These are phyloP conservation scores for Globisporangium spiculum DNA, from an alignment of 352 stramenopile species.

Conservation along the genomic window DNA sequence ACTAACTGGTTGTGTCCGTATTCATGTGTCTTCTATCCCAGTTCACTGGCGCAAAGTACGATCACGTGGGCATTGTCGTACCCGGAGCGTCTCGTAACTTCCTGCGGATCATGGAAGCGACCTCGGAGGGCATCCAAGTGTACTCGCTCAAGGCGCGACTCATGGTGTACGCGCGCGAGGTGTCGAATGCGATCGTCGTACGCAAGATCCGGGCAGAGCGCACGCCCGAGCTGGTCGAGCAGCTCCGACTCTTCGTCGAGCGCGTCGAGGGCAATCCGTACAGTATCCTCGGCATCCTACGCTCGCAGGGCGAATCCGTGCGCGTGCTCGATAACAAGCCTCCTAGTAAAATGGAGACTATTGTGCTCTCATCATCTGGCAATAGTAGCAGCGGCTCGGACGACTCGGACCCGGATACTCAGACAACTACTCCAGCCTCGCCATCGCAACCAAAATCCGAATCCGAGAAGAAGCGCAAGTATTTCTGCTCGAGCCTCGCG, in stretches of 20 bases:
- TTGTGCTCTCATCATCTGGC: not conserved
- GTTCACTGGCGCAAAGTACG: slow-evolving; percentile 75
- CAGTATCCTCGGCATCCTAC: slow-evolving; percentile 77
- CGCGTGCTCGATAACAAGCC: slow-evolving; percentile 15
- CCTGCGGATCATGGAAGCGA: slow-evolving; percentile 78
- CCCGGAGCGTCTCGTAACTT: slow-evolving; percentile 54
- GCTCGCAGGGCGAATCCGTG: slow-evolving; percentile 50
- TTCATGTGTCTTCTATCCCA: slow-evolving; percentile 17
- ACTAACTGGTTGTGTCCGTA: not conserved
- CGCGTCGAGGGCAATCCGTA: slow-evolving; percentile 81
- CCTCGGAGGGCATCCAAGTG: slow-evolving; percentile 73
- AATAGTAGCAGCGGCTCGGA: not conserved
- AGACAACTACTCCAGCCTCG: not conserved
- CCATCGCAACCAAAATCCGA: not conserved
- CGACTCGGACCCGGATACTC: slow-evolving; percentile 10
- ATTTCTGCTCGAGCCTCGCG: slow-evolving; percentile 84
- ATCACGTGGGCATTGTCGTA: slow-evolving; percentile 81
- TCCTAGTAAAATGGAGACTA: not conserved
- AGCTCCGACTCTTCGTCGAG: slow-evolving; percentile 54
- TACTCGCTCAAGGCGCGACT: slow-evolving; percentile 76
- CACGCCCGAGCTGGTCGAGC: slow-evolving; percentile 34
- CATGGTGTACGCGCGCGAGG: slow-evolving; percentile 76
- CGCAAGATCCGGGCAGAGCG: slow-evolving; percentile 48
- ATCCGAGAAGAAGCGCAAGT: slow-evolving; percentile 53
- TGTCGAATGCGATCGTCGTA: slow-evolving; percentile 80